phyloP scores from a whole-genome alignment of 164 flowering plant genomes.

The Euptelea pleiosperma region DNA sequence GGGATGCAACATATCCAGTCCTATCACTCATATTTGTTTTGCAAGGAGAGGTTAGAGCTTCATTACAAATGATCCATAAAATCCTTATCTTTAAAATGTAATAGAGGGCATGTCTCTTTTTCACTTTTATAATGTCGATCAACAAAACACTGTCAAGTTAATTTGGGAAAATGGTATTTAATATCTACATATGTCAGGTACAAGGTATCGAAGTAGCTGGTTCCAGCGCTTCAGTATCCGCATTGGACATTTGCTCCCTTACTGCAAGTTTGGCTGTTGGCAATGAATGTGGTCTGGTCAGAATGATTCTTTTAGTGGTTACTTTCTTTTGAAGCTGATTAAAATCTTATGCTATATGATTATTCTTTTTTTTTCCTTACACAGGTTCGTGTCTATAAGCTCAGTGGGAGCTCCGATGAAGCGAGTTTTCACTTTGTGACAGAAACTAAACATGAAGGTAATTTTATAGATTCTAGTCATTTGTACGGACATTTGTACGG shows the following conservation, averaged over 20 bases:
- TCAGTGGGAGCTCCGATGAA: slow-evolving; percentile 33
- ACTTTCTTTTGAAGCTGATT: neutral
- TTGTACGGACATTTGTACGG: no score
- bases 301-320: slow-evolving; percentile 21
- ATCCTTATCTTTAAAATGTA: neutral
- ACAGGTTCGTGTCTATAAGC: slow-evolving; percentile 62
- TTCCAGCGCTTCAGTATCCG: slow-evolving; percentile 53
- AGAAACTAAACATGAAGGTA: slow-evolving; percentile 40
- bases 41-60: slow-evolving; percentile 55
- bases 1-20: slow-evolving; percentile 80
- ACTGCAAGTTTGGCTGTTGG: slow-evolving; percentile 68
- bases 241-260: slow-evolving; percentile 53
- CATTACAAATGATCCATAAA: neutral
- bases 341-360: slow-evolving; percentile 3
- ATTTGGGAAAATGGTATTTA: slow-evolving; percentile 6
- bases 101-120: slow-evolving; percentile 9
- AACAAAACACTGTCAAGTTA: neutral
- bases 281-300: slow-evolving; percentile 78
- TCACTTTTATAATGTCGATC: neutral
- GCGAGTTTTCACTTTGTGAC: slow-evolving; percentile 48
- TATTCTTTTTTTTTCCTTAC: slow-evolving; percentile 18
- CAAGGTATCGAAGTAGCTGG: slow-evolving; percentile 44
- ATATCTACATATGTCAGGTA: slow-evolving; percentile 35
- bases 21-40: slow-evolving; percentile 45
- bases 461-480: no score